Evolutionary conservation across 768 basidiomycete genomes (phyloP).

Genomic region (Punctularia strigosozonata): DNA sequence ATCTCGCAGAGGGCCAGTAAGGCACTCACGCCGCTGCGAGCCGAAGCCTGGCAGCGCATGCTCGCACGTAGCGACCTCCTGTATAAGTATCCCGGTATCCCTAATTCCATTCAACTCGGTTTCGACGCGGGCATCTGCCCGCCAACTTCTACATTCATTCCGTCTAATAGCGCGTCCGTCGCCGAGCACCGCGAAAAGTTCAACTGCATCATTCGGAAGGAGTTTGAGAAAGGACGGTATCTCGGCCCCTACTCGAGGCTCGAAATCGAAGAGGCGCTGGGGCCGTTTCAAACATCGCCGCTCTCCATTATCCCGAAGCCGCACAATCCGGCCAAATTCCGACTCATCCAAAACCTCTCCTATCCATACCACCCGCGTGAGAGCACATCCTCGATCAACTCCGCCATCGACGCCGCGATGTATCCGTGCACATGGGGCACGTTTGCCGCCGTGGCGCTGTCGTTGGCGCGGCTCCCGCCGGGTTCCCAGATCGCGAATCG

Average conservation of each 20-base stretch:
- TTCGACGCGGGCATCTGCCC: neutral
- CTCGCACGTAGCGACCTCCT: too few species aligned
- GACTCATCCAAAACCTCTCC: constrained; percentile 20
- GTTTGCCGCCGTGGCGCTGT: constrained; percentile 19
- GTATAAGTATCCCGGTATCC: too few species aligned
- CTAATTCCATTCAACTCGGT: too few species aligned
- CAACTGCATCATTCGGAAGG: neutral
- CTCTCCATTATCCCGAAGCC: too few species aligned
- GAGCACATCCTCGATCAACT: constrained; percentile 16
- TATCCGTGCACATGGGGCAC: constrained; percentile 35
- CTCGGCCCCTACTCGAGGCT: constrained; percentile 4
- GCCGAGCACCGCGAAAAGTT: too few species aligned
- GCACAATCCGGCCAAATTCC: constrained; percentile 11
- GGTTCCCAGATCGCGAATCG: constrained; percentile 21
- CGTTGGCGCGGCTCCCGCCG: constrained; percentile 22
- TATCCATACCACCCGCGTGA: constrained; percentile 7
- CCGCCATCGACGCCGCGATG: constrained; percentile 16
- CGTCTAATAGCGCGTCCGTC: too few species aligned
- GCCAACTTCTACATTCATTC: neutral
- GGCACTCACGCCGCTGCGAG: too few species aligned
- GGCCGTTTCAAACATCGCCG: constrained; percentile 20
- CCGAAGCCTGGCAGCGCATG: too few species aligned
- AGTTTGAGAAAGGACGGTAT: neutral
- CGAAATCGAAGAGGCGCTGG: constrained; percentile 8
- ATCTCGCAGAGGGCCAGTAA: too few species aligned